These are phyloP conservation scores for Triticum urartu DNA, from an alignment of 176 grass and related monocot species.

Conservation along the genomic window DNA sequence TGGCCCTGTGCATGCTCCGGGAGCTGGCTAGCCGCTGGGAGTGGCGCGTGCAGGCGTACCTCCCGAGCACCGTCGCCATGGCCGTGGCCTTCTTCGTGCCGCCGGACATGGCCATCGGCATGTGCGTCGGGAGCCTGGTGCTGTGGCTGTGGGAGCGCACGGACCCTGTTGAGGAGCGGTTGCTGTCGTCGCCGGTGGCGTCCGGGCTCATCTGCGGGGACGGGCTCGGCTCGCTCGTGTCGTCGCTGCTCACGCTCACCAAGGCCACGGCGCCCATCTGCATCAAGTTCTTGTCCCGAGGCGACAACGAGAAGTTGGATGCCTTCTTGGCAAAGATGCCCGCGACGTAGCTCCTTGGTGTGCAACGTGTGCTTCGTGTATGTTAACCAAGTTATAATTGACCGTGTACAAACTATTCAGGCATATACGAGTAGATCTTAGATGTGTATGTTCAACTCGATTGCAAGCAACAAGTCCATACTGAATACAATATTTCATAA, in stretches of 20 bases:
- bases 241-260: constrained; percentile 33
- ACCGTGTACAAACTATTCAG: not conserved
- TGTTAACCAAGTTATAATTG: not conserved
- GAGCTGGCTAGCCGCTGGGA: not conserved
- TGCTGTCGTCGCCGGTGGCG: constrained; percentile 34
- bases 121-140: constrained; percentile 50
- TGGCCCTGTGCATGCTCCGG: constrained; percentile 28
- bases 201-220: constrained; percentile 60
- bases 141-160: constrained; percentile 36
- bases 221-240: constrained; percentile 42
- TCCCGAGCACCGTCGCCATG: constrained; percentile 50
- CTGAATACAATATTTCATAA: too few relatives aligned
- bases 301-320: constrained; percentile 42
- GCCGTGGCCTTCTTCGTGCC: constrained; percentile 53
- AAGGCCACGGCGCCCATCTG: constrained; percentile 43
- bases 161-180: not conserved
- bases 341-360: not conserved
- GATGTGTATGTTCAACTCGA: too few relatives aligned
- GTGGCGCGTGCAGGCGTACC: constrained; percentile 28
- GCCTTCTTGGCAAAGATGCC: constrained; percentile 33
- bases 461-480: too few relatives aligned
- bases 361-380: not conserved
- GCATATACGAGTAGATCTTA: not conserved
- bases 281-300: constrained; percentile 64
- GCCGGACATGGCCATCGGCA: constrained; percentile 45